Evolutionary conservation across 257 asterid genomes (phyloP), one percentile per base, ranked within the genome.

Genomic region (Datura wrightii): DNA sequence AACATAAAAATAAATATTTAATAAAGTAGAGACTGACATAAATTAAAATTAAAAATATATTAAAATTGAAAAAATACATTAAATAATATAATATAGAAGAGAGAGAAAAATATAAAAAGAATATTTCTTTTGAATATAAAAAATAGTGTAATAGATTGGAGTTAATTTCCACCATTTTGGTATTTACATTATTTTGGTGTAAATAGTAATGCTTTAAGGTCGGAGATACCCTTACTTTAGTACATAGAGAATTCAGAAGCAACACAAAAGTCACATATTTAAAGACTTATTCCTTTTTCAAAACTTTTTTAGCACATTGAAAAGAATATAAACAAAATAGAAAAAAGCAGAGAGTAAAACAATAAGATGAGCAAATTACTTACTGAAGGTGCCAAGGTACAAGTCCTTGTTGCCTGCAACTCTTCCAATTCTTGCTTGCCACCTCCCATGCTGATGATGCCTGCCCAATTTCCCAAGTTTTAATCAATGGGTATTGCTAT

Each of bases 311-410:
- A n/a, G 53, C 55, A 71, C 10, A 44, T 50, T 44, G 10, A n/a
- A 42, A 10, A 44, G n/a, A 44, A n/a, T 18, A 18, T 8, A 44
- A 71, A 2, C 48, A 71, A 71, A 71, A 44, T 44, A 48, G 10
- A 44, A 76, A 3, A 50, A 76, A 76, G 13, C 3, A n/a, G n/a
- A 78, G 13, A 14, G 63, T 24, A 24, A 50, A 52, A 24, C 15
- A 78, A 78, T 78, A 13, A 53, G 63, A 10, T 42, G 44, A 82
- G 58, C 31, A 48, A 76, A 93, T 74, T 6, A 48, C 98, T 89
- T 92, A 94, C 98, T 93, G 89, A 94, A 94, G 89, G 98, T 94
- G 89, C 98, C 98, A 83, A 94, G 97, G 94, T 94, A 94, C 98
- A 94, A 90, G 95, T 94, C 98, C 90, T 94, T 94, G 87, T 94